Conservation (phyloP, 257 asterid genomes). For the Ilex asprella region DNA sequence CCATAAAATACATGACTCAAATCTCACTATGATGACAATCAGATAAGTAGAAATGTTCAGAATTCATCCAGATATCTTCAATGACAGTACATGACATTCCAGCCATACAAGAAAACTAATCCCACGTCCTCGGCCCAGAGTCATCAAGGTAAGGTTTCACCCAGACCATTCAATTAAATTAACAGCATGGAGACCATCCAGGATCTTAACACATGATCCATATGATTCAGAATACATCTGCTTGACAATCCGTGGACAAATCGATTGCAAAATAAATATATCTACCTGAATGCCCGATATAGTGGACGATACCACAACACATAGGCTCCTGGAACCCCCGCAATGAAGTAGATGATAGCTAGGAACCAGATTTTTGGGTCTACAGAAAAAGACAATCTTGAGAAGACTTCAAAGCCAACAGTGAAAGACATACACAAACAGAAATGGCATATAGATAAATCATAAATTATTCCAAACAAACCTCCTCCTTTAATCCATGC, state of each 20-base stretch:
- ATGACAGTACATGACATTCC: no score
- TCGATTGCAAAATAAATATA: slow-evolving; percentile 6
- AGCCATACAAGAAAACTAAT: no score
- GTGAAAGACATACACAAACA: neutral
- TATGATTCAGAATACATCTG: no score
- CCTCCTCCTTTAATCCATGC: slow-evolving; percentile 17
- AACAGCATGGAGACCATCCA: no score
- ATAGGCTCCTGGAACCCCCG: slow-evolving; percentile 97
- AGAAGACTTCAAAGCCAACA: slow-evolving; percentile 6
- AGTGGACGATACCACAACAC: slow-evolving; percentile 96
- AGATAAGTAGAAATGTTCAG: neutral
- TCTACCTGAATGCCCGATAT: slow-evolving; percentile 85
- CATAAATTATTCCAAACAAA: neutral
- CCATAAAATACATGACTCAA: neutral
- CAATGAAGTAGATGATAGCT: slow-evolving; percentile 82
- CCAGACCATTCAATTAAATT: no score
- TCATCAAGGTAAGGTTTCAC: no score
- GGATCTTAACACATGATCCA: no score
- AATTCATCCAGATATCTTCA: no score
- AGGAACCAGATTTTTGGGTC: slow-evolving; percentile 75
- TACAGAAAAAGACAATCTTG: slow-evolving; percentile 16
- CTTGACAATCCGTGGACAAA: no score
- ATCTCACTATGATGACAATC: neutral
- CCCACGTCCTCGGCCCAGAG: no score
- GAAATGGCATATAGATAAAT: neutral